phyloP scores from a whole-genome alignment of 768 basidiomycete genomes.

The Pleurotus giganteus region DNA sequence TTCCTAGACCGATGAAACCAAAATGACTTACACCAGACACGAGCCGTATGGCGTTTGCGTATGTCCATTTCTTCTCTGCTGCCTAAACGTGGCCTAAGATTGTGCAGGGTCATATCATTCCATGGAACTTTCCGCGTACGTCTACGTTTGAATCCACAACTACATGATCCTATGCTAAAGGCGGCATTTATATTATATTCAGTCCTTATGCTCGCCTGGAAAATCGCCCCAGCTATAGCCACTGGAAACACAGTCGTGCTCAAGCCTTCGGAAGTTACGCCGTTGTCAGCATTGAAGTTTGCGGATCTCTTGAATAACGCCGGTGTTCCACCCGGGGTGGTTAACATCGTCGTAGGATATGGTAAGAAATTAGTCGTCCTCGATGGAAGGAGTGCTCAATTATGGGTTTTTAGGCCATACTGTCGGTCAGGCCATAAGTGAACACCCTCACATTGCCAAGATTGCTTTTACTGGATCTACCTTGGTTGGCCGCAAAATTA shows the following conservation, averaged over 20 bases:
- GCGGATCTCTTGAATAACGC: slow-evolving; percentile 49
- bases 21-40: slow-evolving; percentile 66
- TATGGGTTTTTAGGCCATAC: slow-evolving; percentile 30
- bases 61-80: slow-evolving; percentile 11
- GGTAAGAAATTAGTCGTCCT: slow-evolving; percentile 24
- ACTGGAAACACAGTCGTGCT: slow-evolving; percentile 62
- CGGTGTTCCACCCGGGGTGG: slow-evolving; percentile 61
- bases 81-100: neutral
- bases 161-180: slow-evolving; percentile 8
- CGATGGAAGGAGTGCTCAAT: neutral
- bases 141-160: slow-evolving; percentile 11
- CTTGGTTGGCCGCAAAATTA: slow-evolving; percentile 58
- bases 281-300: slow-evolving; percentile 49
- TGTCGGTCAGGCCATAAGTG: slow-evolving; percentile 55
- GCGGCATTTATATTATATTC: neutral
- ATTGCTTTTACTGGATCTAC: slow-evolving; percentile 73
- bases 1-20: slow-evolving; percentile 46
- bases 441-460: slow-evolving; percentile 57
- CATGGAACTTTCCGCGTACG: slow-evolving; percentile 53
- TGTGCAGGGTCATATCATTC: slow-evolving; percentile 48
- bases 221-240: slow-evolving; percentile 28
- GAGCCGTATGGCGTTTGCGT: slow-evolving; percentile 59
- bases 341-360: slow-evolving; percentile 59
- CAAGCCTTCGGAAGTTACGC: slow-evolving; percentile 67
- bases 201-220: slow-evolving; percentile 24